Conservation (phyloP, 164 flowering plant species). For the Echeveria elegans region DNA sequence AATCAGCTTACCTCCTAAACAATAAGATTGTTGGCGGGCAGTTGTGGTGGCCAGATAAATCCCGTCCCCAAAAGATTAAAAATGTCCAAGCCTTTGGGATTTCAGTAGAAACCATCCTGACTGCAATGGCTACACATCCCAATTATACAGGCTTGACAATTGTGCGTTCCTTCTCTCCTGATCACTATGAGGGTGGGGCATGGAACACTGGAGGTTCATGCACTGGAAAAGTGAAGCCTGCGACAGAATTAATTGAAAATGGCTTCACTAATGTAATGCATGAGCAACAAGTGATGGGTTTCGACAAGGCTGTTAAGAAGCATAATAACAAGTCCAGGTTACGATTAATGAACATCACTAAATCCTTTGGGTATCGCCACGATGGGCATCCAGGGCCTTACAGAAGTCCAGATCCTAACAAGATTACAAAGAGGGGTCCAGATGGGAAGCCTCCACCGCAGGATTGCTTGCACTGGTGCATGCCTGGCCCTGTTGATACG, state of each 20-base stretch:
- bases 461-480: conserved; percentile 99
- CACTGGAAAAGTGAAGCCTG: conserved; percentile 72
- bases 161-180: conserved; percentile 83
- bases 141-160: conserved; percentile 79
- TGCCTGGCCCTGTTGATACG: conserved; percentile 98
- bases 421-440: conserved; percentile 71
- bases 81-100: conserved; percentile 76
- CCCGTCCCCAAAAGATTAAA: conserved; percentile 47
- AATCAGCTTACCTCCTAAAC: conserved; percentile 59
- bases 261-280: conserved; percentile 78
- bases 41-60: conserved; percentile 83
- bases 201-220: conserved; percentile 99
- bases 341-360: conserved; percentile 80
- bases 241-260: conserved; percentile 46
- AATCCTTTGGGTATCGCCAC: conserved; percentile 55
- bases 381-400: conserved; percentile 99
- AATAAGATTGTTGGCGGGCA: conserved; percentile 88
- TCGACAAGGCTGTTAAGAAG: conserved; percentile 46
- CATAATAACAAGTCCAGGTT: conserved; percentile 39
- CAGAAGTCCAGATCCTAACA: conserved; percentile 75
- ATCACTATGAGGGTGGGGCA: conserved; percentile 91
- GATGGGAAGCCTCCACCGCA: conserved; percentile 91
- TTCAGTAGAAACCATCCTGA: conserved; percentile 68
- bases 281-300: conserved; percentile 65
- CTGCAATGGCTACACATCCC: conserved; percentile 61